phyloP scores from a whole-genome alignment of 192 early-diverging fungal genomes.

The Backusella mclennaniae region DNA sequence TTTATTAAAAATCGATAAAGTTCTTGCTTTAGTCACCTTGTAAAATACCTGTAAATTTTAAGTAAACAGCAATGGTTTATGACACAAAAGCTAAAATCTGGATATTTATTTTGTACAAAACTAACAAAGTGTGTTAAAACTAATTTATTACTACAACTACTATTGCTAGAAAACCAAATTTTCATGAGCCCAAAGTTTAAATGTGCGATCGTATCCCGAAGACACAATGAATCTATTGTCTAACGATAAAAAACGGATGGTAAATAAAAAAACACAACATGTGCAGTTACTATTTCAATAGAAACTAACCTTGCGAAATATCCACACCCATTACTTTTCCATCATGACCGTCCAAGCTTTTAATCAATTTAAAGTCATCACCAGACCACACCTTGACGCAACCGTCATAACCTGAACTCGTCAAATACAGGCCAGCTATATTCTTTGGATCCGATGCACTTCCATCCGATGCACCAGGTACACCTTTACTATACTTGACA shows the following conservation, averaged over 20 bases:
- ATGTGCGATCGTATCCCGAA: conserved; percentile 88
- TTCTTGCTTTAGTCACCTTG: too few relatives aligned
- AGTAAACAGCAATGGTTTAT: not conserved
- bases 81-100: not conserved
- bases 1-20: too few relatives aligned
- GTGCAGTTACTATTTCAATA: not conserved
- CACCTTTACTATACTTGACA: conserved; percentile 62
- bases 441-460: conserved; percentile 25
- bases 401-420: conserved; percentile 83
- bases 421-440: conserved; percentile 75
- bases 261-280: not conserved
- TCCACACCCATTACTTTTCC: conserved; percentile 91
- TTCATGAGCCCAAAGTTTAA: conserved; percentile 85
- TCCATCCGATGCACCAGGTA: conserved; percentile 33
- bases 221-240: conserved; percentile 87
- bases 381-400: conserved; percentile 90
- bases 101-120: not conserved
- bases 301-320: conserved; percentile 48
- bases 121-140: not conserved
- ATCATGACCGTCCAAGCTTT: conserved; percentile 83
- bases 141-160: not conserved
- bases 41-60: too few relatives aligned
- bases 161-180: conserved; percentile 22
- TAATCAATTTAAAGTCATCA: conserved; percentile 92
- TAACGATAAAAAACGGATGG: conserved; percentile 11